Base-by-base conservation (phyloP, 1,284 basidiomycete species). In the Ganoderma meredithae region DNA sequence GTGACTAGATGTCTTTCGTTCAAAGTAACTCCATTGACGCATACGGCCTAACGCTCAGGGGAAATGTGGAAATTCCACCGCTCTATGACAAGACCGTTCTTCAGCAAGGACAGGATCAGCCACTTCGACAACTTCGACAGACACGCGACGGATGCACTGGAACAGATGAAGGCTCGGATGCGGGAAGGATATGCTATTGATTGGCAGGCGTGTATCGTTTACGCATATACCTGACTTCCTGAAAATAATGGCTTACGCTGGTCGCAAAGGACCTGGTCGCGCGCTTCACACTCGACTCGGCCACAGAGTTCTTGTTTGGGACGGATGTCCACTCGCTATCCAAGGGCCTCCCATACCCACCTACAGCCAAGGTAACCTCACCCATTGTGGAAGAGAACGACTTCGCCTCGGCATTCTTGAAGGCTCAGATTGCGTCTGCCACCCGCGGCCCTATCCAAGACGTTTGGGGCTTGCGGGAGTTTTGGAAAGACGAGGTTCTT, bases 381-480 rank as follows among this genome's bases (percentile, higher is more conserved):
- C 27, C 2, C 27, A 31, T 31, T 31, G 70, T 75, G 22, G 79
- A 76, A 1, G 76, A 81, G 5, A 77, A 77, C 56, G 74, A 72
- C 13, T 80, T 79, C 60, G 63, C 76, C 3, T 41, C 40, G 1
- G 74, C 76, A 5, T 78, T 77, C 71, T 19, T 67, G 77, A 12
- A 64, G 2, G 75, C 75, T 22, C 87, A 86, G 66, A 72, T 78
- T 19, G 68, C 78, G 3, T 81, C 82, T 36, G 77, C 84, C 2
- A 70, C 75, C 59, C 81, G 87, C 6, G 75, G 79, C 59, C 78
- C 68, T 10, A 68, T 61, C 60, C 68, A 65, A 53, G 78, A 76
- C 74, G 66, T 81, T 4, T 89, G 88, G 87, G 85, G 85, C 10
- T 70, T 88, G 3, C 74, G 74, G 1, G 87, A 90, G 70, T 81